Conservation (phyloP, 2,329 filamentous ascomycete genomes). For the Pseudocercospora cruenta region DNA sequence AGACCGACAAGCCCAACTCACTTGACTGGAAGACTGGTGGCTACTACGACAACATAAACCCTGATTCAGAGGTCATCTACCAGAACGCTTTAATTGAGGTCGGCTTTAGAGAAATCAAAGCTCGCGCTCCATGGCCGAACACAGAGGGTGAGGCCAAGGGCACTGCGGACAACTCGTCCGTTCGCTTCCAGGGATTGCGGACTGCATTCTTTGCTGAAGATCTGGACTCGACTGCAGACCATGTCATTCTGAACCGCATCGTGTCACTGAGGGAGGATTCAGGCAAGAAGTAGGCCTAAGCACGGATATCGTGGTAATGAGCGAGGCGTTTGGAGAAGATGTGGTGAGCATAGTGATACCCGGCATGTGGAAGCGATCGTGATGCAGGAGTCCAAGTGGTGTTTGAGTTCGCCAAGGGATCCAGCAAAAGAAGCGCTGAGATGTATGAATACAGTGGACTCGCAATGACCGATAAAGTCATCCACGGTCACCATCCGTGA, state of each 20-base stretch:
- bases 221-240: slow-evolving; percentile 64
- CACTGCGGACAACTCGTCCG: slow-evolving; percentile 64
- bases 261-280: slow-evolving; percentile 87
- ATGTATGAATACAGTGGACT: not conserved
- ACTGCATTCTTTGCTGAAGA: slow-evolving; percentile 85
- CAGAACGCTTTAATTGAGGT: slow-evolving; percentile 77
- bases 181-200: slow-evolving; percentile 89
- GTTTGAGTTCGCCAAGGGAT: not conserved
- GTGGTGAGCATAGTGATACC: slow-evolving; percentile 1
- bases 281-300: slow-evolving; percentile 58
- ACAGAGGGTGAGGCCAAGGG: slow-evolving; percentile 70
- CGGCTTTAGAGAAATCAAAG: slow-evolving; percentile 77
- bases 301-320: not conserved
- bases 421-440: not conserved
- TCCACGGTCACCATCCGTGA: too few relatives aligned
- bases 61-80: slow-evolving; percentile 80
- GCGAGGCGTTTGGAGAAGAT: not conserved
- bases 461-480: not conserved
- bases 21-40: slow-evolving; percentile 70
- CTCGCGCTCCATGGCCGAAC: slow-evolving; percentile 79
- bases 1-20: slow-evolving; percentile 77
- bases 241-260: slow-evolving; percentile 85
- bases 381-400: not conserved
- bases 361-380: not conserved
- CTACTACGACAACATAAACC: slow-evolving; percentile 82